phyloP scores from a whole-genome alignment of 176 grass and related monocot genomes.

The Zoysia japonica region DNA sequence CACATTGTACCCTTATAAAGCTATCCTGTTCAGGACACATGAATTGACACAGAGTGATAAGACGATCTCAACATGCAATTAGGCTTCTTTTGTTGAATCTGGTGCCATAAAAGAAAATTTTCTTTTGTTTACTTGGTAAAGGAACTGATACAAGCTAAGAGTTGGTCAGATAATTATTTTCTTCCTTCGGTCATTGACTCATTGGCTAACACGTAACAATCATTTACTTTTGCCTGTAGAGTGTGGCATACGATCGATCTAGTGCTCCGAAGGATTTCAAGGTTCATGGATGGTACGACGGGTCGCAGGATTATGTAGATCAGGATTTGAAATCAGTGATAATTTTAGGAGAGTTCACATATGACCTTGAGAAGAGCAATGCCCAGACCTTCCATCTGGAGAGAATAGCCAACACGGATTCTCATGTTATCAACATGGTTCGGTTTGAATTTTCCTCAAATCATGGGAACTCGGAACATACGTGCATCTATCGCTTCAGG shows the following conservation, averaged over 20 bases:
- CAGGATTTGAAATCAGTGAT: constrained; percentile 10
- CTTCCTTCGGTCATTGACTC: neutral
- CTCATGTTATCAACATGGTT: constrained; percentile 53
- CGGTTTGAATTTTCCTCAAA: constrained; percentile 70
- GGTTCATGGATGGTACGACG: constrained; percentile 63
- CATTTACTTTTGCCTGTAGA: constrained; percentile 53
- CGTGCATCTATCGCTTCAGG: constrained; percentile 94
- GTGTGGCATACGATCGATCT: constrained; percentile 75
- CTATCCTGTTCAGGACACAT: neutral
- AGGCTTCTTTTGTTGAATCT: constrained; percentile 1
- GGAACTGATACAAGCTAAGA: neutral
- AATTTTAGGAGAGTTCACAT: constrained; percentile 60
- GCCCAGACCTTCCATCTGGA: constrained; percentile 75
- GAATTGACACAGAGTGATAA: neutral
- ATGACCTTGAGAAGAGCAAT: constrained; percentile 71
- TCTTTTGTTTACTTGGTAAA: neutral
- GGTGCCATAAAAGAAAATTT: constrained; percentile 2
- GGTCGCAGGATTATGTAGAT: constrained; percentile 36
- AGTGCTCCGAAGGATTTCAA: constrained; percentile 83
- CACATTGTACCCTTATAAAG: neutral
- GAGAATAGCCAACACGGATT: neutral
- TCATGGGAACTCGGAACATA: constrained; percentile 61
- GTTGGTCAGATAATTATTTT: neutral
- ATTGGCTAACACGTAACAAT: neutral
- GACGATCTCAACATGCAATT: neutral